Conservation (phyloP, 2,329 filamentous ascomycete genomes). For the Neofusicoccum laricinum region DNA sequence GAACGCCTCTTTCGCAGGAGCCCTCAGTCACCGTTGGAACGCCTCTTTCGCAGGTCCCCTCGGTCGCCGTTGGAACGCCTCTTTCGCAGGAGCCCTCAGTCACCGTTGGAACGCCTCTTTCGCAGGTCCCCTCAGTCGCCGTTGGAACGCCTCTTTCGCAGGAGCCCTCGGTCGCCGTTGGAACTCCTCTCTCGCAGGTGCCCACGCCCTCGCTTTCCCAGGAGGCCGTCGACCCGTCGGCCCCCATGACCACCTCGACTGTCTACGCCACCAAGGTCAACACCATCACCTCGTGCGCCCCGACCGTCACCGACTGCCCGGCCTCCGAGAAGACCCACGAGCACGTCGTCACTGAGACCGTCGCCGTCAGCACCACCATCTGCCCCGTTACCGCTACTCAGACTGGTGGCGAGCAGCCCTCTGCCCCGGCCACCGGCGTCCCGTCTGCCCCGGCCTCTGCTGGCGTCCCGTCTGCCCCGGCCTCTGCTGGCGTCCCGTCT, state of each 20-base stretch:
- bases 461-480: not conserved
- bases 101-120: not conserved
- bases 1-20: not conserved
- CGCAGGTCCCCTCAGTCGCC: not conserved
- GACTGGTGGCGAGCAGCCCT: not conserved
- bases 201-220: not conserved
- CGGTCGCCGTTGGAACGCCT: not conserved
- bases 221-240: not conserved
- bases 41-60: not conserved
- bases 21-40: not conserved
- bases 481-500: not conserved
- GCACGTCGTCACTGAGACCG: conserved; percentile 17
- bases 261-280: conserved; percentile 15
- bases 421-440: not conserved
- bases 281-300: conserved; percentile 15
- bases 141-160: not conserved
- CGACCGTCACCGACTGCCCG: conserved; percentile 19
- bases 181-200: not conserved
- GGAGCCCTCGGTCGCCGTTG: not conserved
- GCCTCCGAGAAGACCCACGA: conserved; percentile 17
- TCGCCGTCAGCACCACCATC: conserved; percentile 38
- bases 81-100: not conserved
- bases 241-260: conserved; percentile 2
- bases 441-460: not conserved
- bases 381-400: conserved; percentile 31